Percentiles rank a stretch among this genome's conserved stretches.
phyloP scores from a whole-genome alignment of 306 rosid species.

The Prunus salicina region DNA sequence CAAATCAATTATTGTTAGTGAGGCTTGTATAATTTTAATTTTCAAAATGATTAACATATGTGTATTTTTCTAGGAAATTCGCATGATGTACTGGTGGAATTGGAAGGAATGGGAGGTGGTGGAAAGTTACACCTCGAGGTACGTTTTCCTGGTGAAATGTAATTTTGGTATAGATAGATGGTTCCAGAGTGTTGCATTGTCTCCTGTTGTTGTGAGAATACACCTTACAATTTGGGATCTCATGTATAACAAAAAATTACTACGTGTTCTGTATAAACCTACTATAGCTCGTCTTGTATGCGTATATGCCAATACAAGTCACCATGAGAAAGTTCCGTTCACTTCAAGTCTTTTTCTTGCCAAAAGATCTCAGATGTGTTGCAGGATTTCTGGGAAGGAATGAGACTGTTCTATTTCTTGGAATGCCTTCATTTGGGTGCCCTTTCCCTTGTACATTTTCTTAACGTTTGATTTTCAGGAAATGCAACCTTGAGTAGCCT shows the following conservation, averaged over 20 bases:
- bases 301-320: not conserved
- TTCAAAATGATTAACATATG: conserved; percentile 9
- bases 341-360: not conserved
- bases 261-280: not conserved
- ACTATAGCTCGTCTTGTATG: not conserved
- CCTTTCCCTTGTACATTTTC: not conserved
- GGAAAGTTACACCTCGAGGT: conserved; percentile 87
- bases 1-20: not conserved
- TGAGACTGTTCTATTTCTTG: not conserved
- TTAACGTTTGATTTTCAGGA: not conserved
- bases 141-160: conserved; percentile 32
- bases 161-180: not conserved
- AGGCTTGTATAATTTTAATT: conserved; percentile 20
- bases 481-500: not conserved
- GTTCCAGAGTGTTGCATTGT: not conserved
- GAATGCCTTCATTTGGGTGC: not conserved
- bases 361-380: not conserved
- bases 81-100: conserved; percentile 74
- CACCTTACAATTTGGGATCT: not conserved
- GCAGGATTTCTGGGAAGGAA: not conserved
- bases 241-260: not conserved
- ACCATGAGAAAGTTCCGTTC: not conserved
- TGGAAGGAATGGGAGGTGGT: conserved; percentile 99
- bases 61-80: conserved; percentile 57
- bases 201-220: not conserved